Evolutionary conservation across 305 asterid genomes (phyloP).

Genomic region (Solanum hybrid): DNA sequence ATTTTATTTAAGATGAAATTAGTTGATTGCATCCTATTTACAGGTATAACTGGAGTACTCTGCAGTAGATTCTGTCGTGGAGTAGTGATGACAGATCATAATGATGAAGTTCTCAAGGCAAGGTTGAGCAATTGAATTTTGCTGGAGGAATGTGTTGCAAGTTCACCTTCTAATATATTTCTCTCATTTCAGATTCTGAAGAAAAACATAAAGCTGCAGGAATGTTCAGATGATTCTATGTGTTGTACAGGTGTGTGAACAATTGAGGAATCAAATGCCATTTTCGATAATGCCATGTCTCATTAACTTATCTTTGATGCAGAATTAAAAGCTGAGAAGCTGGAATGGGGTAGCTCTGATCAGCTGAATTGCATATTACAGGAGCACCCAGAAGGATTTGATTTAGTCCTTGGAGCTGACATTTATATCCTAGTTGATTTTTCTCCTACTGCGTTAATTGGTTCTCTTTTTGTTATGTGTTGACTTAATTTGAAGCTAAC

Average conservation of each 20-base stretch:
- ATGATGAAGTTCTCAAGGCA: constrained; percentile 94
- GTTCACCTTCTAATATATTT: constrained; percentile 13
- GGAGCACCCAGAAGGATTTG: constrained; percentile 63
- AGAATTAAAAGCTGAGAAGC: constrained; percentile 59
- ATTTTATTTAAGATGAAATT: not conserved
- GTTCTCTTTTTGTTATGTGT: not conserved
- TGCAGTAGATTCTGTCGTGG: constrained; percentile 77
- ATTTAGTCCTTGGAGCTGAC: constrained; percentile 93
- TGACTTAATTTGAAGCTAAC: not conserved
- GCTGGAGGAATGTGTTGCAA: constrained; percentile 10
- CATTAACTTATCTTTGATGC: constrained; percentile 14
- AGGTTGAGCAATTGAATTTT: constrained; percentile 24
- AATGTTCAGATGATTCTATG: constrained; percentile 26
- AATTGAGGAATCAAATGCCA: not conserved
- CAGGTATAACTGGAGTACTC: constrained; percentile 86
- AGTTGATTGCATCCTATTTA: constrained; percentile 14
- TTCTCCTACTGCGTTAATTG: not conserved
- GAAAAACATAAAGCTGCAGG: constrained; percentile 59
- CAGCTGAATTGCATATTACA: constrained; percentile 56
- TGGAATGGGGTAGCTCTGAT: constrained; percentile 86
- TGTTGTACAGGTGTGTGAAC: constrained; percentile 43
- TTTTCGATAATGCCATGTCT: not conserved
- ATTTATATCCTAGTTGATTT: constrained; percentile 65
- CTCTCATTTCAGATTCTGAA: constrained; percentile 51
- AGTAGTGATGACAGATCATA: constrained; percentile 86